Conservation (phyloP, 192 early-diverging fungal species). For the Coemansia sp. region DNA sequence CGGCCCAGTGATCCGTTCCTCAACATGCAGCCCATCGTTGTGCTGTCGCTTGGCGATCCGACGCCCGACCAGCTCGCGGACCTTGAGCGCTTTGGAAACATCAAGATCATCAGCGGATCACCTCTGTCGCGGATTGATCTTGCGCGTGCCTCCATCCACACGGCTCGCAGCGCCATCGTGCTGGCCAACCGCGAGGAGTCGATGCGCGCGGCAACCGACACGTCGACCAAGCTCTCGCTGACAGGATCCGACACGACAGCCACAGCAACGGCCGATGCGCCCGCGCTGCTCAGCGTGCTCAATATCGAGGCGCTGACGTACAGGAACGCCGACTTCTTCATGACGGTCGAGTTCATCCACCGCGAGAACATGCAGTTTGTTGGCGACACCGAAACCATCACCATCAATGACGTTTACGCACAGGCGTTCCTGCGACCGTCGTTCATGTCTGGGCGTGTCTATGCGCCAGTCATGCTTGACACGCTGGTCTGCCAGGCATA, state of each 20-base stretch:
- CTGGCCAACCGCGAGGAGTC: constrained; percentile 58
- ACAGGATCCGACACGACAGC: constrained; percentile 50
- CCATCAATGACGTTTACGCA: constrained; percentile 59
- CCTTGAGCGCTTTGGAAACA: constrained; percentile 55
- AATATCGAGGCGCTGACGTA: constrained; percentile 65
- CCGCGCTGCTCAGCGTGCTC: constrained; percentile 63
- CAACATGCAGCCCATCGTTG: constrained; percentile 59
- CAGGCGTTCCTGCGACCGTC: constrained; percentile 66
- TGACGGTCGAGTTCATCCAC: constrained; percentile 72
- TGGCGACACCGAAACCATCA: constrained; percentile 62
- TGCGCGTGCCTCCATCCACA: constrained; percentile 58
- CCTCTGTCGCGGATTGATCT: constrained; percentile 63
- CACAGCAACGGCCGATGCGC: constrained; percentile 61
- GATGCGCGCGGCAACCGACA: constrained; percentile 39
- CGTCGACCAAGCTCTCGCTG: constrained; percentile 36
- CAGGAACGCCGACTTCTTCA: constrained; percentile 56
- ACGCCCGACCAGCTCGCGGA: constrained; percentile 28
- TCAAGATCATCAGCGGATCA: constrained; percentile 62
- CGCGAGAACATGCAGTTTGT: constrained; percentile 77
- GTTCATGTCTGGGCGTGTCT: constrained; percentile 74
- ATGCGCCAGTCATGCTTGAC: constrained; percentile 69
- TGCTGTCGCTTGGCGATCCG: constrained; percentile 59
- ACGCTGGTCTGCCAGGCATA: constrained; percentile 72
- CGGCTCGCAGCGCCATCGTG: constrained; percentile 58
- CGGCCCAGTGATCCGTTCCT: constrained; percentile 23